These are phyloP conservation scores for Penicillium brevicompactum DNA, from an alignment of 2,329 filamentous ascomycete genomes.

Conservation along the genomic window DNA sequence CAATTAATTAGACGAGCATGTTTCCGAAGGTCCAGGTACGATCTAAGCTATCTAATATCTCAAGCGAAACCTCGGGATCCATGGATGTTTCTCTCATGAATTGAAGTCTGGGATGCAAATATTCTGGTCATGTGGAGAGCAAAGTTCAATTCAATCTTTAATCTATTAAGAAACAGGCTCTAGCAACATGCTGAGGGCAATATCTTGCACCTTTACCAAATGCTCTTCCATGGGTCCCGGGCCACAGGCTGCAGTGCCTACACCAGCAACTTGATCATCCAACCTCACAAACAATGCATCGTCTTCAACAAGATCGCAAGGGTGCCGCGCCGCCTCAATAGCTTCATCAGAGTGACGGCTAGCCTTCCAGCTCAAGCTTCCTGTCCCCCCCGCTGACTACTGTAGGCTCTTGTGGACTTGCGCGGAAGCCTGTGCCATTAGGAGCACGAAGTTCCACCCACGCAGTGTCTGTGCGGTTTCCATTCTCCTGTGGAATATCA, in stretches of 20 bases:
- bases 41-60: too few relatives aligned
- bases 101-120: too few relatives aligned
- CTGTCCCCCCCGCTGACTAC: constrained; percentile 1
- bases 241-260: constrained; percentile 11
- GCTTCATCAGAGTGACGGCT: constrained; percentile 6
- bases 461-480: constrained; percentile 25
- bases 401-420: background rate
- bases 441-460: constrained; percentile 19
- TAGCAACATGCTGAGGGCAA: constrained; percentile 4
- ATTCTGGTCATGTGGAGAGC: background rate
- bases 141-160: background rate
- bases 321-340: constrained; percentile 5
- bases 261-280: constrained; percentile 6
- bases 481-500: constrained; percentile 30
- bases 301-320: constrained; percentile 5
- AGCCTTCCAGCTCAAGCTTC: constrained; percentile 6
- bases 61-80: too few relatives aligned
- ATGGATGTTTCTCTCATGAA: too few relatives aligned
- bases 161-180: constrained; percentile 5
- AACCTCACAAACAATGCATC: constrained; percentile 5
- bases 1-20: too few relatives aligned
- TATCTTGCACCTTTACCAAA: constrained; percentile 7
- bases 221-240: constrained; percentile 6
- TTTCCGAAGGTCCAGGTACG: too few relatives aligned
- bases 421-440: constrained; percentile 11